These are phyloP conservation scores for Poa annua DNA, from an alignment of 176 grass and related monocot genomes.

Conservation along the genomic window DNA sequence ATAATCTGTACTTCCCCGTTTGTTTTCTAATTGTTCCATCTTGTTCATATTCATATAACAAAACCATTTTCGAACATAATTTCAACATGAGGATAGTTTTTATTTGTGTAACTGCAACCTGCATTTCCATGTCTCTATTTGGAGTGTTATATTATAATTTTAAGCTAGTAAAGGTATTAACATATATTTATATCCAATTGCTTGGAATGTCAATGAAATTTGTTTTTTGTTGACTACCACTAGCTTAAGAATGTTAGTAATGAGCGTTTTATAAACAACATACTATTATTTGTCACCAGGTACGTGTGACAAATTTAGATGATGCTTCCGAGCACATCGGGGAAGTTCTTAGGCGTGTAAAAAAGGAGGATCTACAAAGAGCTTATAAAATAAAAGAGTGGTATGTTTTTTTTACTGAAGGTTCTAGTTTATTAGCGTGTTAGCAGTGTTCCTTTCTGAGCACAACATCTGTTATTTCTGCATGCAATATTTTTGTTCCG, in stretches of 20 bases:
- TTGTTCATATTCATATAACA: not conserved
- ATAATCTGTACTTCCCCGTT: not conserved
- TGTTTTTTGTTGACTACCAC: not conserved
- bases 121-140: not conserved
- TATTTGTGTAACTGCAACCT: slow-evolving; percentile 6
- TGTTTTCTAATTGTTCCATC: not conserved
- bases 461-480: not conserved
- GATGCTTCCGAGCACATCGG: slow-evolving; percentile 97
- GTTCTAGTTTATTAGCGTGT: not conserved
- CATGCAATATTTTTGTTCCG: not conserved
- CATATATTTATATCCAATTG: not conserved
- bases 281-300: slow-evolving; percentile 48
- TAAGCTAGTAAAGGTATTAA: not conserved
- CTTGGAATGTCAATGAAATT: not conserved
- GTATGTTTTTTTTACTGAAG: slow-evolving; percentile 40
- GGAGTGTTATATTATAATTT: not conserved
- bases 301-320: slow-evolving; percentile 92
- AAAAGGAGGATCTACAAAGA: slow-evolving; percentile 90
- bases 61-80: not conserved
- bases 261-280: not conserved
- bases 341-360: slow-evolving; percentile 91
- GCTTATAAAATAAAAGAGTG: slow-evolving; percentile 95
- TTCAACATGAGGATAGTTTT: not conserved
- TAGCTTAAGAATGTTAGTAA: not conserved
- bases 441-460: slow-evolving; percentile 16